A percentile compares a stretch with the other conserved stretches of the same genome.
Evolutionary conservation across 345 rosid species (phyloP).

Genomic region (Bretschneidera sinensis): DNA sequence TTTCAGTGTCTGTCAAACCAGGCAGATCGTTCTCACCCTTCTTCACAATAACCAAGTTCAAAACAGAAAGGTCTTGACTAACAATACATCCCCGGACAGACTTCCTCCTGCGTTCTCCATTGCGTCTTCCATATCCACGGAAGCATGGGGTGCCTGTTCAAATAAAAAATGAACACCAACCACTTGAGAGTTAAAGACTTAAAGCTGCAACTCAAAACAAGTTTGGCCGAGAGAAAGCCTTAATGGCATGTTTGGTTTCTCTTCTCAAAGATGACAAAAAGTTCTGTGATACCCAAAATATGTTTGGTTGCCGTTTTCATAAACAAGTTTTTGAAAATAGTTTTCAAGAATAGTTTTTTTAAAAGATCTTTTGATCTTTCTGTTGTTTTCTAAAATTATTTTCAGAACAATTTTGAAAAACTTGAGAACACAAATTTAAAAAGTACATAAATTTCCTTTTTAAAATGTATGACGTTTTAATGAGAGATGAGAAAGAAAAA

Average conservation of each 20-base stretch:
- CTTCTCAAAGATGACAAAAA: no score
- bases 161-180: background rate
- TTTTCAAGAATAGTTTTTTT: no score
- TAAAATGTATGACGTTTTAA: no score
- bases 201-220: background rate
- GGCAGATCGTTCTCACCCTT: constrained; percentile 77
- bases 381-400: no score
- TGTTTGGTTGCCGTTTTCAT: no score
- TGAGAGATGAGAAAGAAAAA: no score
- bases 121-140: constrained; percentile 72
- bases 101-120: constrained; percentile 76
- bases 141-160: constrained; percentile 70
- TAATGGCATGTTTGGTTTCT: background rate
- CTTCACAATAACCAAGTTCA: constrained; percentile 76
- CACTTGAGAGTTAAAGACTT: background rate
- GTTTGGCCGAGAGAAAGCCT: background rate
- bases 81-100: constrained; percentile 91
- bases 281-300: no score
- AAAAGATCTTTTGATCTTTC: no score
- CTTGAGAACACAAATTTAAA: no score
- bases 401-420: no score
- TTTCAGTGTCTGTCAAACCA: constrained; percentile 67
- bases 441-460: no score
- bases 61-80: constrained; percentile 72
- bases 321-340: no score